Conservation (phyloP, 192 early-diverging fungal species). For the Spinellus fusiger region DNA sequence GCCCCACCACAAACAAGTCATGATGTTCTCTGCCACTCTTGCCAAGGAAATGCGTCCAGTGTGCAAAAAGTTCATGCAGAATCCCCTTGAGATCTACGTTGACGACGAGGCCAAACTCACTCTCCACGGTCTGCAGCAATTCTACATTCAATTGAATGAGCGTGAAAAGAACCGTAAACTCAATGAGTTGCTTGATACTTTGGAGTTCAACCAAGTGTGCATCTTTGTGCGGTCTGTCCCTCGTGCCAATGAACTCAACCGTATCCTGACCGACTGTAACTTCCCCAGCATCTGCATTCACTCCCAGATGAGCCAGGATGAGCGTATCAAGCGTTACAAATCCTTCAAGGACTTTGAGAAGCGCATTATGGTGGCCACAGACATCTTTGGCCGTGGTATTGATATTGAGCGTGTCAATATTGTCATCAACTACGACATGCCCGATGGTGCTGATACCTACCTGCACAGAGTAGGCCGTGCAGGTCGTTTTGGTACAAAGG, state of each 20-base stretch:
- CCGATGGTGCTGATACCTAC: constrained; percentile 84
- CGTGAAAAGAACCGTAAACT: constrained; percentile 90
- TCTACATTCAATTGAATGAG: constrained; percentile 84
- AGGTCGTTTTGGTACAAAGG: constrained; percentile 99
- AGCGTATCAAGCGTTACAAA: constrained; percentile 89
- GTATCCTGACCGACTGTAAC: constrained; percentile 80
- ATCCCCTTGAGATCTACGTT: constrained; percentile 94
- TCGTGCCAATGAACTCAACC: constrained; percentile 83
- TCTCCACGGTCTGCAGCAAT: constrained; percentile 94
- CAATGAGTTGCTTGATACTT: constrained; percentile 83
- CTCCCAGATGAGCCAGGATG: constrained; percentile 82
- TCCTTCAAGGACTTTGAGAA: constrained; percentile 92
- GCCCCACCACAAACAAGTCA: constrained; percentile 96
- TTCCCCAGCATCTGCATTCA: constrained; percentile 96
- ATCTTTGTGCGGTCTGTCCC: constrained; percentile 92
- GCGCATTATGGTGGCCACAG: constrained; percentile 96
- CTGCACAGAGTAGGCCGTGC: constrained; percentile 97
- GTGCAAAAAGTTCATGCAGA: constrained; percentile 98
- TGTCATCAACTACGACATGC: constrained; percentile 99
- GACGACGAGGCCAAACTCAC: constrained; percentile 98
- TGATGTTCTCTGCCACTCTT: constrained; percentile 97
- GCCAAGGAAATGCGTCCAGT: constrained; percentile 87
- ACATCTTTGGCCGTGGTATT: constrained; percentile 97
- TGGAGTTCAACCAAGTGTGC: constrained; percentile 98
- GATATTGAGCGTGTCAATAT: constrained; percentile 98